Conservation (phyloP, 139 green algal species). For the Dunaliella sp. region DNA sequence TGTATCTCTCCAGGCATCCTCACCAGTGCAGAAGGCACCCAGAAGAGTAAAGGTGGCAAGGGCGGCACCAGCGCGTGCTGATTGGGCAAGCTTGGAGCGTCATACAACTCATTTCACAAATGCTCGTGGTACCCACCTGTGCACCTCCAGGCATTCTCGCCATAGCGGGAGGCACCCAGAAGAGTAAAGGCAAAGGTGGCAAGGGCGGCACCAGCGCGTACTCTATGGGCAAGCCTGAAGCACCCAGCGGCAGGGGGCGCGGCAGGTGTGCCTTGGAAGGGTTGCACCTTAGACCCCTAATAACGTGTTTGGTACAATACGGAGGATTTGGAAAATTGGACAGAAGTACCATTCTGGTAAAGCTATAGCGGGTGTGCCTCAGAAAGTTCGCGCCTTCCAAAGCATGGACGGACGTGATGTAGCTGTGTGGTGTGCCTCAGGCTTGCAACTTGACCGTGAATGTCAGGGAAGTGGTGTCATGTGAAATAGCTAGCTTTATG, state of each 20-base stretch:
- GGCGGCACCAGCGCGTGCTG: not conserved
- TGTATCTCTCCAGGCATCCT: not conserved
- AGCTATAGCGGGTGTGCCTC: too few species aligned
- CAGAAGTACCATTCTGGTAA: too few species aligned
- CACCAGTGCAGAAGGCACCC: not conserved
- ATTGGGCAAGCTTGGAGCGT: not conserved
- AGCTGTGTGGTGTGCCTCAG: too few species aligned
- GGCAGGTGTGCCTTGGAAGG: too few species aligned
- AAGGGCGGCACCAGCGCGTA: not conserved
- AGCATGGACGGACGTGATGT: too few species aligned
- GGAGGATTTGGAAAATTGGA: too few species aligned
- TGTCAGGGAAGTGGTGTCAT: too few species aligned
- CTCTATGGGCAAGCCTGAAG: conserved; percentile 1
- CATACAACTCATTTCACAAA: not conserved
- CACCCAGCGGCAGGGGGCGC: not conserved
- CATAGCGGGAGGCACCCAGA: not conserved
- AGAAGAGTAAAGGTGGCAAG: not conserved
- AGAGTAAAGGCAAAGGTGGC: not conserved
- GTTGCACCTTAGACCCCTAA: too few species aligned
- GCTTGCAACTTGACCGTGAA: too few species aligned
- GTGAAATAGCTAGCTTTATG: too few species aligned
- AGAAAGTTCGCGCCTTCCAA: too few species aligned
- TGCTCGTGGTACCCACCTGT: not conserved
- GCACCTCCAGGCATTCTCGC: conserved; percentile 2
- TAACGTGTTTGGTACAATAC: too few species aligned